Base-by-base conservation (phyloP, 2,329 filamentous ascomycete genomes). In the Mariannaea elegans region DNA sequence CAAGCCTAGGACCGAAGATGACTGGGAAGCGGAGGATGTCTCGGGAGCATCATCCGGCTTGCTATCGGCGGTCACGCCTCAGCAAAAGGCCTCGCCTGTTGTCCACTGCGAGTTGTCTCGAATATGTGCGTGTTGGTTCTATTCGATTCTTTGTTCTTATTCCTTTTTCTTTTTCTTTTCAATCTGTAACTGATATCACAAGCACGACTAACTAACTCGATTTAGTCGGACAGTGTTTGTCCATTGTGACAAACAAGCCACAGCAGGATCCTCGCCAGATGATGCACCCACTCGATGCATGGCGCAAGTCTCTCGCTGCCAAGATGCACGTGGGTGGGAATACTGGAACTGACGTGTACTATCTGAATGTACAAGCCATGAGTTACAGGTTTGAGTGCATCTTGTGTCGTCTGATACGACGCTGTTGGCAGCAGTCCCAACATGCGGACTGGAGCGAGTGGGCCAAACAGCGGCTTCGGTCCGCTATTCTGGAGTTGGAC, bases 321-420 rank as follows among this genome's bases (percentile, higher is more conserved):
- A 56, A 56, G 32, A 56, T 59, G 47, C 24, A 45, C 6, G 51
- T 45, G 5, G 14, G 19, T 23, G 39, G 29, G 9, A 8, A 16
- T 4, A 16, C 44, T 41, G 32, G 27, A 6, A n/a, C 13, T 14
- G 55, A 47, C 18, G 19, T 47, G 14, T 46, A 52, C 18, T 58
- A 58, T 24, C 12, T 24, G 6, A 34, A 66, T 1, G 51, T 39
- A 8, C 42, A 59, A 1, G 61, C 54, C 0, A 66, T 14, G 0
- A 66, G 64, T 9, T 66, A 66, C 12, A 49, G 64, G 1, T 63
- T 66, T 16, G 64, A 66, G 9, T 57, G 50, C 3, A 58, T 66
- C 7, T 55, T 66, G 47, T 64, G 57, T n/a, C 64, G 64, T 4
- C 36, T 64, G 4, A 8, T 66, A 0, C 45, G 31, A 1, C 56